Conservation (phyloP, 2,329 filamentous ascomycete species). For the Cordyceps cateniannulata region DNA sequence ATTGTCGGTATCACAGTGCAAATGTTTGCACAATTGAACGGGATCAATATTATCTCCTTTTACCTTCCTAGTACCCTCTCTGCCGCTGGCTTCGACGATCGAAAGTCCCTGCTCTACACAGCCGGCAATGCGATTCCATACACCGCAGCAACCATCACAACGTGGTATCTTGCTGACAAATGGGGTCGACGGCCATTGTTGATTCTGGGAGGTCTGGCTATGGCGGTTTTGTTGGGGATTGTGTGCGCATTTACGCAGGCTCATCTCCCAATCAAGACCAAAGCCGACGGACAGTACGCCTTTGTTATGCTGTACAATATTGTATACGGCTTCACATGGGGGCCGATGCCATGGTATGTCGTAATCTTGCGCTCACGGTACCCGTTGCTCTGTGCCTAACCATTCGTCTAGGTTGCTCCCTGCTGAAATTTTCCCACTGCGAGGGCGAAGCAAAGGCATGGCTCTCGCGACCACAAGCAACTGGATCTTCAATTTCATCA, state of each 20-base stretch:
- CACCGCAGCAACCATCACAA: not conserved
- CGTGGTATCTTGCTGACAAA: not conserved
- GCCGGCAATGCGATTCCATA: not conserved
- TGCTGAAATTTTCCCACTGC: not conserved
- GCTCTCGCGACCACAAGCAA: not conserved
- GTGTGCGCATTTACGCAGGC: not conserved
- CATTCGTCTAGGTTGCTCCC: not conserved
- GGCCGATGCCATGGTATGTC: too few species aligned
- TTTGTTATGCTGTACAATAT: not conserved
- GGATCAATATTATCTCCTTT: not conserved
- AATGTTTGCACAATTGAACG: not conserved
- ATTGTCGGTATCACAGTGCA: not conserved
- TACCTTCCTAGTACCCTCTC: not conserved
- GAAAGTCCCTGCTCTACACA: not conserved
- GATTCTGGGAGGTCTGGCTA: not conserved
- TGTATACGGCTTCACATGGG: not conserved
- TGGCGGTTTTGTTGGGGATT: not conserved
- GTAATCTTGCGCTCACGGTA: too few species aligned
- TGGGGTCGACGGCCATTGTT: not conserved
- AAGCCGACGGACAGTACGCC: not conserved
- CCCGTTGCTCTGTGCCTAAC: too few species aligned
- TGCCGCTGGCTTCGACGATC: not conserved
- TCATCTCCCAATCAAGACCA: not conserved
- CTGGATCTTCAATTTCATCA: not conserved
- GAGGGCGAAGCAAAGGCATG: not conserved